phyloP scores from a whole-genome alignment of 345 rosid species.

The Linum tenue region DNA sequence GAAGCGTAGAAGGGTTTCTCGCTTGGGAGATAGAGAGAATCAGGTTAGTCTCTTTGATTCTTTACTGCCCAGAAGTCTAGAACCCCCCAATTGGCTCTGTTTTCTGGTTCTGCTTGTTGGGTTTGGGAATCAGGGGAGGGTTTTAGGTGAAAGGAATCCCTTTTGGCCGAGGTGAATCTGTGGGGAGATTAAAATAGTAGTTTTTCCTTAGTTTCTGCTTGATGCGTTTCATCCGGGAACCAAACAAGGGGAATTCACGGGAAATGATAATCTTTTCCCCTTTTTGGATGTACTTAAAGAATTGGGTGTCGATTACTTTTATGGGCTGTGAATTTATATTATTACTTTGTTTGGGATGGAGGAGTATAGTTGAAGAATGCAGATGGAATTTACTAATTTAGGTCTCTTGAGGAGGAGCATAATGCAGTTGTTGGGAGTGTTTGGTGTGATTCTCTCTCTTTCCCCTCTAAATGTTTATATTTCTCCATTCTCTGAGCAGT shows the following conservation, averaged over 20 bases:
- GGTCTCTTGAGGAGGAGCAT: constrained; percentile 11
- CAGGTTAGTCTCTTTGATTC: constrained; percentile 19
- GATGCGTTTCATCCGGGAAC: not conserved
- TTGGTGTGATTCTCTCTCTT: constrained; percentile 3
- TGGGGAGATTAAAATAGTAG: not conserved
- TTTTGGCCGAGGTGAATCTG: not conserved
- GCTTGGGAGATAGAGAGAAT: not conserved
- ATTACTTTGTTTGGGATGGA: not conserved
- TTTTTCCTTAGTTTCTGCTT: not conserved
- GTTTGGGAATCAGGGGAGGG: not conserved
- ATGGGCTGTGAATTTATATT: constrained; percentile 12
- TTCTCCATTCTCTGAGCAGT: constrained; percentile 13
- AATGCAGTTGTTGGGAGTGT: constrained; percentile 9
- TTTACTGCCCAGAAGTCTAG: not conserved
- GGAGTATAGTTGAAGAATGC: constrained; percentile 33
- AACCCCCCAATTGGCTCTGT: not conserved
- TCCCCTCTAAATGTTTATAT: too few relatives aligned
- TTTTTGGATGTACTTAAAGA: constrained; percentile 12
- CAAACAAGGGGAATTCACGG: not conserved
- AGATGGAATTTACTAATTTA: constrained; percentile 14
- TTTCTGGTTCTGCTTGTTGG: not conserved
- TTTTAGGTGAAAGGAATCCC: not conserved
- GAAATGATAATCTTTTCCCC: constrained; percentile 5
- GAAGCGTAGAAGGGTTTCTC: constrained; percentile 1
- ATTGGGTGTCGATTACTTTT: constrained; percentile 8